Conservation (phyloP, 345 rosid genomes). For the Salix viminalis region DNA sequence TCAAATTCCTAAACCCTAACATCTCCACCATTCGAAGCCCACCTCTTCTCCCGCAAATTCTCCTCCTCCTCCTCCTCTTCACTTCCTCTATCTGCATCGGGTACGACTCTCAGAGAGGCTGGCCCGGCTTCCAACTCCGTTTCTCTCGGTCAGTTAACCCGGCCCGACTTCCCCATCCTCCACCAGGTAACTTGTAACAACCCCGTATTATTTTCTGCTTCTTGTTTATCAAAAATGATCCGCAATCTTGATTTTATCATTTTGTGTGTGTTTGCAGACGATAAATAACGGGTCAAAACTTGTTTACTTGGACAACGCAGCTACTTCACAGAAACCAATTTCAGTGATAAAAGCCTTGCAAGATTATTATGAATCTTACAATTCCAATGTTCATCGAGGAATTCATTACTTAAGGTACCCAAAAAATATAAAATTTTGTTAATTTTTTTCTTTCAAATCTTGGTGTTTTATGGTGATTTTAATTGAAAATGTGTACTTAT, state of each 20-base stretch:
- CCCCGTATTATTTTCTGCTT: not conserved
- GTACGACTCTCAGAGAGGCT: conserved; percentile 24
- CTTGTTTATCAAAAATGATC: not conserved
- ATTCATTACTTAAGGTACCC: conserved; percentile 72
- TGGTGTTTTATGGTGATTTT: not conserved
- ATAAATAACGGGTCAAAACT: conserved; percentile 69
- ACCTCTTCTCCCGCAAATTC: conserved; percentile 24
- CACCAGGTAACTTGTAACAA: conserved; percentile 48
- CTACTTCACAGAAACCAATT: conserved; percentile 92
- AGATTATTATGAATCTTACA: conserved; percentile 63
- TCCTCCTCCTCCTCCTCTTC: conserved; percentile 21
- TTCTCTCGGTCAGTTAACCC: conserved; percentile 73
- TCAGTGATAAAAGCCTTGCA: conserved; percentile 66
- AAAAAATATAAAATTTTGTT: not conserved
- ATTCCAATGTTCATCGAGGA: conserved; percentile 90
- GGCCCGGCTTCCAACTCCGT: conserved; percentile 33
- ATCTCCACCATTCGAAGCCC: conserved; percentile 16
- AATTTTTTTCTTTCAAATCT: not conserved
- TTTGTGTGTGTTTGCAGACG: conserved; percentile 39
- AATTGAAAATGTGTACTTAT: too few species aligned
- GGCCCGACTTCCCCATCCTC: conserved; percentile 80
- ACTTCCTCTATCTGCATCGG: conserved; percentile 27
- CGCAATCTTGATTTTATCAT: not conserved
- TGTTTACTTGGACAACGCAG: conserved; percentile 88
- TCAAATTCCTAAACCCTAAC: conserved; percentile 36